Percentiles rank a stretch among this genome's conserved stretches.
These are phyloP conservation scores for Medakamo hakoo DNA, from an alignment of 139 green algal species.

Conservation along the genomic window DNA sequence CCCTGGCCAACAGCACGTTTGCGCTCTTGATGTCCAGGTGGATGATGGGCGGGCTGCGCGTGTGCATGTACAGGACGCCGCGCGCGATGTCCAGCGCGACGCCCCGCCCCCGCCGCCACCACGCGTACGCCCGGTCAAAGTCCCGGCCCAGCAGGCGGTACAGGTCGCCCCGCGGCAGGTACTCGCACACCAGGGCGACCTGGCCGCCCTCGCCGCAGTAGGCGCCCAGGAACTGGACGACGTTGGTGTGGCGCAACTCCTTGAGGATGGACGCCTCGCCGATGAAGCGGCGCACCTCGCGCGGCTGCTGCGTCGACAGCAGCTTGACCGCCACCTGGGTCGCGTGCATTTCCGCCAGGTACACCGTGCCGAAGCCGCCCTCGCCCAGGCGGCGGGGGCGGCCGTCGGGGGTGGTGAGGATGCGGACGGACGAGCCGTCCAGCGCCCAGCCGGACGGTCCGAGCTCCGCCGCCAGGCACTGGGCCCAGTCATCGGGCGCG, in stretches of 20 bases:
- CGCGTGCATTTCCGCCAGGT: neutral
- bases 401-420: neutral
- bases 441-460: neutral
- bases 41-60: slow-evolving; percentile 51
- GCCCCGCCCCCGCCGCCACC: too few relatives aligned
- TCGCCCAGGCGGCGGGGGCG: neutral
- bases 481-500: too few relatives aligned
- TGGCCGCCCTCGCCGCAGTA: neutral
- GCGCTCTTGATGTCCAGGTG: slow-evolving; percentile 68
- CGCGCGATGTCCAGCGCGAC: slow-evolving; percentile 6
- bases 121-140: neutral
- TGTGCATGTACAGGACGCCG: slow-evolving; percentile 74
- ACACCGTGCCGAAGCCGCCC: neutral
- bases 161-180: neutral
- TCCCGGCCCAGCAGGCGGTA: neutral
- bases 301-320: neutral
- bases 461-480: neutral
- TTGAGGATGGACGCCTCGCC: slow-evolving; percentile 25
- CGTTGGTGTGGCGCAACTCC: slow-evolving; percentile 29
- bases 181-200: slow-evolving; percentile 4
- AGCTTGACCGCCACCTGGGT: neutral
- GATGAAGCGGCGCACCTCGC: neutral
- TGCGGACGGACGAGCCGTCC: neutral
- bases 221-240: slow-evolving; percentile 36
- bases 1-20: slow-evolving; percentile 29